Evolutionary conservation across 2,329 filamentous ascomycete species (phyloP).

Genomic region (Aureobasidium sp.): DNA sequence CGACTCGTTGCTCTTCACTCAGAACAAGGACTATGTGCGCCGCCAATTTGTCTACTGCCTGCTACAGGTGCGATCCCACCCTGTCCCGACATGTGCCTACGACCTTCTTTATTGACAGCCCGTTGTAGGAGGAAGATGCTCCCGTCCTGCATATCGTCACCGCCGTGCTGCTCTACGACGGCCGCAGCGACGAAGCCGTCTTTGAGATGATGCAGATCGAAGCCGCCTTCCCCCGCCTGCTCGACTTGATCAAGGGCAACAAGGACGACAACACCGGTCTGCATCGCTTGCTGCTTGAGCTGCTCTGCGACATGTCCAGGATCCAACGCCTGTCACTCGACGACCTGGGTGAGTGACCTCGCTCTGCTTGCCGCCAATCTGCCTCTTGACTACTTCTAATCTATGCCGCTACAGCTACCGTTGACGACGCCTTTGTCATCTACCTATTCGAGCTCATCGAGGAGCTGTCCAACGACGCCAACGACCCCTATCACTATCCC

Average conservation of each 20-base stretch:
- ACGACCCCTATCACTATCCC: conserved; percentile 92
- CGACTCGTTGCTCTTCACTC: conserved; percentile 62
- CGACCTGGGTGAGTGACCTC: conserved; percentile 54
- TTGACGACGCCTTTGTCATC: conserved; percentile 70
- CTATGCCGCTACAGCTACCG: conserved; percentile 34
- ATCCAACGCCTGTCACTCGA: conserved; percentile 72
- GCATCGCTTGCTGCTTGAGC: conserved; percentile 72
- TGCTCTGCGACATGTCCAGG: conserved; percentile 94
- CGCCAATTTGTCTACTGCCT: conserved; percentile 89
- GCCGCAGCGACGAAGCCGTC: conserved; percentile 64
- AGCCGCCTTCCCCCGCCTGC: conserved; percentile 70
- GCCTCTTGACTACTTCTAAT: not conserved
- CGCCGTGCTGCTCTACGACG: conserved; percentile 80
- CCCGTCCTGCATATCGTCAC: conserved; percentile 73
- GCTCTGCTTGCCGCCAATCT: not conserved
- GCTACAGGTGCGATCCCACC: conserved; percentile 46
- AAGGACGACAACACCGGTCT: conserved; percentile 58
- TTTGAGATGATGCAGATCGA: conserved; percentile 85
- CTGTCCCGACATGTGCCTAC: not conserved
- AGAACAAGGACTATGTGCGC: conserved; percentile 78
- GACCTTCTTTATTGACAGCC: conserved; percentile 57
- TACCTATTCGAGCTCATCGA: conserved; percentile 85
- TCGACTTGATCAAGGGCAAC: conserved; percentile 68
- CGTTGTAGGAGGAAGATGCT: conserved; percentile 78
- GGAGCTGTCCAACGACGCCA: conserved; percentile 72